A percentile compares a stretch with the other conserved stretches of the same genome.
Conservation (phyloP, 768 basidiomycete genomes). For the Brasilioporus rufonigricans region DNA sequence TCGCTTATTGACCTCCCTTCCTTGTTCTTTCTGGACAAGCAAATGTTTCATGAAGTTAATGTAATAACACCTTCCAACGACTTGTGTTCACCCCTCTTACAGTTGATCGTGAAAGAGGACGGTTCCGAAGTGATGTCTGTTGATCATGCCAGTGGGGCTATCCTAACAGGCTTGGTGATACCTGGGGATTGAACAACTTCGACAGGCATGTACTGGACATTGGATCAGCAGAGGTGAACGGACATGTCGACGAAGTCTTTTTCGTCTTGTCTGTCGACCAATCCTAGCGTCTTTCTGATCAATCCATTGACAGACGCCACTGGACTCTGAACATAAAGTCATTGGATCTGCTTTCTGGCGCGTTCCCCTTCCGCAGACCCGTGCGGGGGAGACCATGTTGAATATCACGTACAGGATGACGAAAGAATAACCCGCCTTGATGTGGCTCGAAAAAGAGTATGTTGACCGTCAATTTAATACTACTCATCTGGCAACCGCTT, state of each 20-base stretch:
- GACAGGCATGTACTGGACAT: constrained; percentile 60
- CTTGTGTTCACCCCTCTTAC: too few species aligned
- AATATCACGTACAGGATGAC: constrained; percentile 74
- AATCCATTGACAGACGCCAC: constrained; percentile 33
- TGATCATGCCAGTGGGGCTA: too few species aligned
- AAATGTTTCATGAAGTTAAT: too few species aligned
- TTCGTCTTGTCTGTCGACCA: not conserved
- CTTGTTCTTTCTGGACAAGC: too few species aligned
- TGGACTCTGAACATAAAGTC: constrained; percentile 59
- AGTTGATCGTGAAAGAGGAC: constrained; percentile 36
- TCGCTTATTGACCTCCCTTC: too few species aligned
- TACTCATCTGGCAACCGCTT: not conserved
- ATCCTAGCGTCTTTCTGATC: not conserved
- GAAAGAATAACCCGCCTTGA: constrained; percentile 68
- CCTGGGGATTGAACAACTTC: constrained; percentile 38
- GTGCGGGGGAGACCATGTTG: constrained; percentile 41
- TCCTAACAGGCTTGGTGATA: not conserved
- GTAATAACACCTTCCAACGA: too few species aligned
- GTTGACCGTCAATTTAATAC: not conserved
- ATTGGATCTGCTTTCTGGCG: constrained; percentile 80
- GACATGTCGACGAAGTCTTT: constrained; percentile 42
- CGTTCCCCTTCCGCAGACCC: constrained; percentile 45
- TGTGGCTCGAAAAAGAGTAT: constrained; percentile 84
- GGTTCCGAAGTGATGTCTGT: constrained; percentile 43
- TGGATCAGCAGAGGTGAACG: constrained; percentile 46